phyloP scores from a whole-genome alignment of 768 basidiomycete species.

The Chalciporus pseudorubinellus region DNA sequence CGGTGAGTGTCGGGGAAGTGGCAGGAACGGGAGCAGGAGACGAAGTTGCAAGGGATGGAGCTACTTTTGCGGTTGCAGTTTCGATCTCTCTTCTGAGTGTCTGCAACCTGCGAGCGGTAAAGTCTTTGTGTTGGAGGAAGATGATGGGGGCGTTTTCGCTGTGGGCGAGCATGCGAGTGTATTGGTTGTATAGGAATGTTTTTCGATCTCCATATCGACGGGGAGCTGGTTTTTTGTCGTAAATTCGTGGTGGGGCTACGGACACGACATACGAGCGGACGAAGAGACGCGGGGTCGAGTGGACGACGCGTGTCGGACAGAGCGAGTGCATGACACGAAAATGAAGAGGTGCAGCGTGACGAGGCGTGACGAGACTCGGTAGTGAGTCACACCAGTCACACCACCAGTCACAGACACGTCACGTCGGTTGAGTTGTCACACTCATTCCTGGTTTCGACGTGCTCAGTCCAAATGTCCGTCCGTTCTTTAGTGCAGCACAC shows the following conservation, averaged over 20 bases:
- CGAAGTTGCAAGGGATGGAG: constrained; percentile 28
- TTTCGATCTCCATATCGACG: constrained; percentile 81
- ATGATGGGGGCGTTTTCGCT: constrained; percentile 62
- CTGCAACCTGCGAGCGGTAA: constrained; percentile 64
- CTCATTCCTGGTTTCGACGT: constrained; percentile 13
- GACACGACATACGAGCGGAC: constrained; percentile 57
- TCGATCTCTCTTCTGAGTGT: constrained; percentile 68
- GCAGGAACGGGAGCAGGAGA: constrained; percentile 34
- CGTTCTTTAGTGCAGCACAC: constrained; percentile 13
- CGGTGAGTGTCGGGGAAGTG: constrained; percentile 53
- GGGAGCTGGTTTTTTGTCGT: constrained; percentile 52
- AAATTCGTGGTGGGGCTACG: constrained; percentile 47
- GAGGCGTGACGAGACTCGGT: not conserved
- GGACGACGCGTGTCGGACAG: constrained; percentile 3
- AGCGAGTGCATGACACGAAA: constrained; percentile 10
- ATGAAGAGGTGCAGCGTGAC: constrained; percentile 1
- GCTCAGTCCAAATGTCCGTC: constrained; percentile 30
- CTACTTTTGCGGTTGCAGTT: constrained; percentile 46
- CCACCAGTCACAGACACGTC: constrained; percentile 10
- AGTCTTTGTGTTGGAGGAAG: constrained; percentile 76
- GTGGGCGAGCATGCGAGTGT: constrained; percentile 64
- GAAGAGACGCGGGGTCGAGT: constrained; percentile 12
- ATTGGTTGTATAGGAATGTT: constrained; percentile 76
- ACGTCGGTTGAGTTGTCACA: constrained; percentile 21
- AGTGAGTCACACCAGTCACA: constrained; percentile 27